Percentiles rank a stretch among this genome's conserved stretches.
phyloP scores from a whole-genome alignment of 176 grass and related monocot genomes.

The Cocos nucifera region DNA sequence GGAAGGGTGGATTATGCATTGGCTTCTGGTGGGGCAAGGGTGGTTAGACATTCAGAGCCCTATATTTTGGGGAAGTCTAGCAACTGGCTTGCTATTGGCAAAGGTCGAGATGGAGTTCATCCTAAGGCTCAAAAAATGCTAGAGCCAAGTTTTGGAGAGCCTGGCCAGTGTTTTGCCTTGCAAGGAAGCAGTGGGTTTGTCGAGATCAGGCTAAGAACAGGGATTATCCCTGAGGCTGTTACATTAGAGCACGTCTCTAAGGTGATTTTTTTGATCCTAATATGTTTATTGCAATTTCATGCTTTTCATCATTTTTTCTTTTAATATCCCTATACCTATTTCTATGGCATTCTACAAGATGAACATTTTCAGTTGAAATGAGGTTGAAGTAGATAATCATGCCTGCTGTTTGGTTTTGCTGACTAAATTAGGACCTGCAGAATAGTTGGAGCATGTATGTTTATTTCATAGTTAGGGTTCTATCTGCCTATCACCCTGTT shows the following conservation, averaged over 20 bases:
- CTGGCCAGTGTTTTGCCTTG: constrained; percentile 74
- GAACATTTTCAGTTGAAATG: too few relatives aligned
- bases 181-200: constrained; percentile 71
- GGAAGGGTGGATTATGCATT: constrained; percentile 83
- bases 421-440: too few relatives aligned
- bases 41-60: constrained; percentile 52
- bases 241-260: constrained; percentile 83
- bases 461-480: too few relatives aligned
- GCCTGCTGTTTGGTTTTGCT: too few relatives aligned
- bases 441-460: too few relatives aligned
- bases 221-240: constrained; percentile 66
- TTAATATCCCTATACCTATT: too few relatives aligned
- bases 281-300: too few relatives aligned
- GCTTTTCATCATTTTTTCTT: too few relatives aligned
- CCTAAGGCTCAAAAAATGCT: constrained; percentile 53
- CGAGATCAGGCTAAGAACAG: constrained; percentile 60
- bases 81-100: constrained; percentile 5
- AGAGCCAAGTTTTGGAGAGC: constrained; percentile 85
- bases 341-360: too few relatives aligned
- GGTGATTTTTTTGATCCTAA: constrained; percentile 28
- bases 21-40: constrained; percentile 53
- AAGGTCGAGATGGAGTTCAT: constrained; percentile 8
- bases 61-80: constrained; percentile 28
- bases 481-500: too few relatives aligned
- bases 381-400: too few relatives aligned